phyloP scores from a whole-genome alignment of 192 early-diverging fungal genomes.

The Coemansia sp. region DNA sequence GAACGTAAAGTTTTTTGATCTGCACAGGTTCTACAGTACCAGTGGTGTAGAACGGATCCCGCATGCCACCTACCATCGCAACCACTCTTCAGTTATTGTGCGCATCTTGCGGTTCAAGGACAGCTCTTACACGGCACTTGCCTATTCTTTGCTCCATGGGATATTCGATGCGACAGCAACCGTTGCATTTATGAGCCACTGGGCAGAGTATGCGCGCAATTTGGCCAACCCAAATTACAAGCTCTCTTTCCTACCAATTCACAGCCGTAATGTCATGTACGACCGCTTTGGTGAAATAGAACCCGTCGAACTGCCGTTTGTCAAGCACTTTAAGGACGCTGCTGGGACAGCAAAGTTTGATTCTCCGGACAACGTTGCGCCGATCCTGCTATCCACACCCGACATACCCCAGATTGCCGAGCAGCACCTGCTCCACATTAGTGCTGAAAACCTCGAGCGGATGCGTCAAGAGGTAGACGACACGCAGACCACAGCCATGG shows the following conservation, averaged over 20 bases:
- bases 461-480: constrained; percentile 38
- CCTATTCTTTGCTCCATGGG: constrained; percentile 34
- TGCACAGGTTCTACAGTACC: constrained; percentile 26
- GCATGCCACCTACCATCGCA: constrained; percentile 31
- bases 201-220: constrained; percentile 44
- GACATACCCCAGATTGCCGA: constrained; percentile 22
- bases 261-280: constrained; percentile 24
- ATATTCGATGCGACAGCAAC: constrained; percentile 37
- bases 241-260: constrained; percentile 22
- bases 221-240: constrained; percentile 8
- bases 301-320: constrained; percentile 25
- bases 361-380: constrained; percentile 19
- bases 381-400: constrained; percentile 35
- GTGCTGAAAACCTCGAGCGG: constrained; percentile 20
- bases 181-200: constrained; percentile 30
- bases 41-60: constrained; percentile 29
- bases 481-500: constrained; percentile 21
- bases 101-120: constrained; percentile 34
- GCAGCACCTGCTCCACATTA: constrained; percentile 48
- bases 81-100: constrained; percentile 26
- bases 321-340: constrained; percentile 33
- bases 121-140: constrained; percentile 34
- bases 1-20: constrained; percentile 39
- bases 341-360: constrained; percentile 11
- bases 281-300: constrained; percentile 27